A percentile compares a stretch with the other conserved stretches of the same genome.
These are phyloP conservation scores for Vigna hirtella DNA, from an alignment of 306 rosid genomes.

Conservation along the genomic window DNA sequence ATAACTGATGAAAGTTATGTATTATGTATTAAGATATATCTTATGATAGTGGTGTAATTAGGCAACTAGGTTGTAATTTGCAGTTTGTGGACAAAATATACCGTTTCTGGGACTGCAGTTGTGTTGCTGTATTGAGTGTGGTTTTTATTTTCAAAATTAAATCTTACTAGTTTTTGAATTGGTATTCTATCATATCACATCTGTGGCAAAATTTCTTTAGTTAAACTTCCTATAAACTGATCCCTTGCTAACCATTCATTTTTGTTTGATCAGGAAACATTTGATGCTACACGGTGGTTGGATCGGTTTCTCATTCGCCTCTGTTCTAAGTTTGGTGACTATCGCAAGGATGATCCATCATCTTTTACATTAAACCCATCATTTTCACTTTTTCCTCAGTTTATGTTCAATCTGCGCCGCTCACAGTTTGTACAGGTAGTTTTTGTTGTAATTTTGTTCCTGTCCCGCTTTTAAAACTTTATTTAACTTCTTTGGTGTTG, in stretches of 20 bases:
- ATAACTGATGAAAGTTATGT: background rate
- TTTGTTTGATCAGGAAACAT: constrained; percentile 73
- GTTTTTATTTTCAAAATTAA: background rate
- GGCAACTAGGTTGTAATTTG: background rate
- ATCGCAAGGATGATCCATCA: constrained; percentile 95
- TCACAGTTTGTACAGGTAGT: constrained; percentile 97
- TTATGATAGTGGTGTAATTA: background rate
- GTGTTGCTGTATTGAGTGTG: background rate
- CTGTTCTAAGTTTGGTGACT: constrained; percentile 96
- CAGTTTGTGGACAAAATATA: background rate
- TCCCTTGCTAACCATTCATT: constrained; percentile 34
- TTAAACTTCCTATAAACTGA: background rate
- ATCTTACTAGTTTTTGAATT: background rate
- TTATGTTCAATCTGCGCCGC: constrained; percentile 91
- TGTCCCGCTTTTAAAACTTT: constrained; percentile 29
- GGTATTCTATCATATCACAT: background rate
- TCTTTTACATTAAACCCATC: constrained; percentile 87
- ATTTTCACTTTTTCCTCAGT: constrained; percentile 92
- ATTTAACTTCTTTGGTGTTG: constrained; percentile 35
- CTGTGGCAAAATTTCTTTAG: constrained; percentile 15
- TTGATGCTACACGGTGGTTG: constrained; percentile 97
- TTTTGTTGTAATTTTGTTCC: constrained; percentile 30
- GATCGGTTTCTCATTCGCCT: constrained; percentile 94
- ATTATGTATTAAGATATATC: constrained; percentile 4
- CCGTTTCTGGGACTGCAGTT: background rate